Evolutionary conservation across 2,329 filamentous ascomycete genomes (phyloP), one percentile per base, ranked within the genome.

Genomic region (Talaromyces sp.): DNA sequence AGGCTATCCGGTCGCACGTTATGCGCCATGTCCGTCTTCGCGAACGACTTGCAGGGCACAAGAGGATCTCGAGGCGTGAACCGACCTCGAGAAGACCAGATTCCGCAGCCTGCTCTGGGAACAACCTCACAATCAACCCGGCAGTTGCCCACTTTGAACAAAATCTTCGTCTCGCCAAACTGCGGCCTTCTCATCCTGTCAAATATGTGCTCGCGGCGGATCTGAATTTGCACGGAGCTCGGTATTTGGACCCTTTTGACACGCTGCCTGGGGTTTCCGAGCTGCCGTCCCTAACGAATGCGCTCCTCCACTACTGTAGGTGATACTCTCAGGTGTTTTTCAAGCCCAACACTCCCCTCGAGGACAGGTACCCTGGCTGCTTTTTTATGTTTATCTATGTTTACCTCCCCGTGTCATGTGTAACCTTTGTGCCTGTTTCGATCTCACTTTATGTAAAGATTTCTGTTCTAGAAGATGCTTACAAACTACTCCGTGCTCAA

Each of bases 1-100:
- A 75, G 65, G 71, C 71, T 13, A 78, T 78, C 54, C 73, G 76
- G 17, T 78, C 76, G 15, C 76, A 78, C 72, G 76, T 77, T 19
- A 78, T 78, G 76, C 73, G 75, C 47, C 71, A 77, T 65, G 75
- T 78, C 17, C 75, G 76, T 44, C 72, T 74, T 32, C 70, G 72
- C n/a, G 76, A 78, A 63, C 67, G 72, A 57, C 70, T 75, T 6
- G 73, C 73, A 15, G 76, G 76, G 2, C 62, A 73, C 42, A 77
- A 76, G 63, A 67, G 76, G 55, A 68, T 68, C 15, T 71, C 72
- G 2, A 73, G 65, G 65, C 71, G 67, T 30, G 73, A 70, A 39
- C 64, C 64, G 10, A 39, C 19, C 60, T 63, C n/a, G 13, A 32
- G 61, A 44, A 59, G 42, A 25, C 66, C 62, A 39, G 53, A 63